phyloP scores from a whole-genome alignment of 2,329 filamentous ascomycete species.

The Chaetomium olivaceum region DNA sequence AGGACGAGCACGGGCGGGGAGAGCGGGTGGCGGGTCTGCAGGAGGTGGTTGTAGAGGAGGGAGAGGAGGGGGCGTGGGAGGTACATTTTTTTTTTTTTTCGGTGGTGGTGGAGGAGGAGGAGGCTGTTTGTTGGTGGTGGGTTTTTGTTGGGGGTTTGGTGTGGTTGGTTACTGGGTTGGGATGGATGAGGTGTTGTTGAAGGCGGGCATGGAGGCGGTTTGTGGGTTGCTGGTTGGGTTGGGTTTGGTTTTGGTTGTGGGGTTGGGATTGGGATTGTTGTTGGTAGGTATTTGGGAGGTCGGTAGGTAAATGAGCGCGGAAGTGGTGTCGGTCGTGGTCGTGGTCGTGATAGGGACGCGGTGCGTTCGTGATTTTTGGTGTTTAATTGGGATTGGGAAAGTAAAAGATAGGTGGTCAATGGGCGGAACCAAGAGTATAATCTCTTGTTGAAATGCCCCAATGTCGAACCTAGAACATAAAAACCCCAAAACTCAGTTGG shows the following conservation, averaged over 20 bases:
- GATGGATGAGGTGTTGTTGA: too few species aligned
- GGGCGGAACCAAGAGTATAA: not conserved
- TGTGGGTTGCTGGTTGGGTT: not conserved
- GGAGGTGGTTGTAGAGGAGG: conserved; percentile 86
- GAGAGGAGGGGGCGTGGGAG: conserved; percentile 86
- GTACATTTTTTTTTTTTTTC: conserved; percentile 91
- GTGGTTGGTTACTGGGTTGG: not conserved
- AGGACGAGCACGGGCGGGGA: conserved; percentile 90
- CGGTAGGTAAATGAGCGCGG: not conserved
- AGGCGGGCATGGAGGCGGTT: conserved; percentile 5
- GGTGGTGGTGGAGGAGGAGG: conserved; percentile 35
- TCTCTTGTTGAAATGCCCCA: not conserved
- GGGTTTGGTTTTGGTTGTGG: not conserved
- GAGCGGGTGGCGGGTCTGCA: conserved; percentile 82
- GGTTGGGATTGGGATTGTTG: not conserved
- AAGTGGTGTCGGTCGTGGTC: not conserved
- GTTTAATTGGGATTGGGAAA: not conserved
- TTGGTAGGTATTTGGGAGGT: not conserved
- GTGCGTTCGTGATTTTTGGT: not conserved
- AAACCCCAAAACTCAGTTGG: not conserved
- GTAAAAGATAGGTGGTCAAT: not conserved
- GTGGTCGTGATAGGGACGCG: not conserved
- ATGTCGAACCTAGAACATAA: not conserved
- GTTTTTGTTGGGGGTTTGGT: conserved; percentile 42
- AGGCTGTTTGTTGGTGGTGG: not conserved